Evolutionary conservation across 106 monocot species (phyloP).

Genomic region (Agapanthus africanus): DNA sequence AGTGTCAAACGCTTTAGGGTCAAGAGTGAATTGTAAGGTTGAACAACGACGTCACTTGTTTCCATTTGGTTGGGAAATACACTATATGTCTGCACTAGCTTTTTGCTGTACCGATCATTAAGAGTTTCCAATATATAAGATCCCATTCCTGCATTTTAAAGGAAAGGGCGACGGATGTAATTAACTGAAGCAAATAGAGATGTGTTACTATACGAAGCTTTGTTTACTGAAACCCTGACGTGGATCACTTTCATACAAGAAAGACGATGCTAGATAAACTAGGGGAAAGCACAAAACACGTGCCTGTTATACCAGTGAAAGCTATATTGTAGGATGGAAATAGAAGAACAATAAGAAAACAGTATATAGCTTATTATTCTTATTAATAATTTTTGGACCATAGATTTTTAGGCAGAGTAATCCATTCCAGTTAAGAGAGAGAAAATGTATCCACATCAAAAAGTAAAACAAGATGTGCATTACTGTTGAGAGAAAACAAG

Average conservation of each 20-base stretch:
- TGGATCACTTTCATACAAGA: background rate
- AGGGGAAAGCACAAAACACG: too few species aligned
- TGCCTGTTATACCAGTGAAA: too few species aligned
- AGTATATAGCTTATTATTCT: too few species aligned
- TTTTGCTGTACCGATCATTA: slow-evolving; percentile 96
- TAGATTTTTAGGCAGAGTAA: too few species aligned
- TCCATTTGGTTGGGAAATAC: slow-evolving; percentile 99
- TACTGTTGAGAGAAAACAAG: background rate
- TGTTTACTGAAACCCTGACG: background rate
- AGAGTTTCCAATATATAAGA: slow-evolving; percentile 93
- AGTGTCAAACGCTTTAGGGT: slow-evolving; percentile 88
- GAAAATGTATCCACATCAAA: too few species aligned
- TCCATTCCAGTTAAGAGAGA: too few species aligned
- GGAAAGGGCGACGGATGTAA: background rate
- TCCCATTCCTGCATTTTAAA: slow-evolving; percentile 82
- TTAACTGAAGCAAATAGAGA: background rate
- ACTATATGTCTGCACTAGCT: slow-evolving; percentile 96
- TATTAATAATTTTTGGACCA: too few species aligned
- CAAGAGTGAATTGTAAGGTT: slow-evolving; percentile 95
- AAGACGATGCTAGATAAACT: background rate
- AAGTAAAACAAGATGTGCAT: too few species aligned
- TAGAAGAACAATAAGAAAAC: background rate
- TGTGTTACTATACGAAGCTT: background rate
- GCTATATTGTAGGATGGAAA: background rate
- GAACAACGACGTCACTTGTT: slow-evolving; percentile 95